These are phyloP conservation scores for Phytopythium helicoides DNA, from an alignment of 352 stramenopile genomes.

Conservation along the genomic window DNA sequence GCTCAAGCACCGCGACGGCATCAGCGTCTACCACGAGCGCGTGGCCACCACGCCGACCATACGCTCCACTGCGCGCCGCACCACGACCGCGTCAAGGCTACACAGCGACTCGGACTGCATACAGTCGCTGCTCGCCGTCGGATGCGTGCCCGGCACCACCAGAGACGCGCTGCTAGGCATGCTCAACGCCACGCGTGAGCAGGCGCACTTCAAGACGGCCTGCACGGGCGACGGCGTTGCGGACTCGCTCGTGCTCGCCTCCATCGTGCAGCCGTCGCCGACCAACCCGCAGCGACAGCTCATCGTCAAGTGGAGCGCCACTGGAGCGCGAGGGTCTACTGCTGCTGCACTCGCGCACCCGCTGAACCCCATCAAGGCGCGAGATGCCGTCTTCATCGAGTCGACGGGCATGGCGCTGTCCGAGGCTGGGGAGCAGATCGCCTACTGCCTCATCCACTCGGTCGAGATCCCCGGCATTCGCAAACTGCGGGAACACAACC, in stretches of 20 bases:
- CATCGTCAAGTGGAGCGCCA: constrained; percentile 41
- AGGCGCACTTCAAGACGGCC: constrained; percentile 29
- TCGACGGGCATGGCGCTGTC: constrained; percentile 36
- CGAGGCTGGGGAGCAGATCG: constrained; percentile 33
- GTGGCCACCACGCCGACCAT: constrained; percentile 10
- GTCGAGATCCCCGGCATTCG: constrained; percentile 27
- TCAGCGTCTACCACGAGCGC: constrained; percentile 30
- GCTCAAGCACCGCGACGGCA: constrained; percentile 29
- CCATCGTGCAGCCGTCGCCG: constrained; percentile 26
- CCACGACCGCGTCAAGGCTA: no score
- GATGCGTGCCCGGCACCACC: constrained; percentile 33
- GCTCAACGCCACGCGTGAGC: constrained; percentile 22
- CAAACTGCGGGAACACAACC: constrained; percentile 30
- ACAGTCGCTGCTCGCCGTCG: constrained; percentile 27
- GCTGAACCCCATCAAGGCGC: constrained; percentile 26
- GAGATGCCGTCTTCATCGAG: constrained; percentile 48
- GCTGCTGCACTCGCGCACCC: constrained; percentile 8
- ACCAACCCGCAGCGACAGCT: constrained; percentile 22
- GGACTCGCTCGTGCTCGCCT: constrained; percentile 26
- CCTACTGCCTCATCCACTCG: constrained; percentile 35
- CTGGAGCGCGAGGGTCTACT: constrained; percentile 6
- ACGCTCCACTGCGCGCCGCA: no score
- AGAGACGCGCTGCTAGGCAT: constrained; percentile 39
- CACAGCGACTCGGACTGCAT: constrained; percentile 9
- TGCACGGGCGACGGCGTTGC: constrained; percentile 30